Percentiles rank a stretch among this genome's conserved stretches.
Evolutionary conservation across 2,329 filamentous ascomycete species (phyloP).

Genomic region (Grosmannia huntii): DNA sequence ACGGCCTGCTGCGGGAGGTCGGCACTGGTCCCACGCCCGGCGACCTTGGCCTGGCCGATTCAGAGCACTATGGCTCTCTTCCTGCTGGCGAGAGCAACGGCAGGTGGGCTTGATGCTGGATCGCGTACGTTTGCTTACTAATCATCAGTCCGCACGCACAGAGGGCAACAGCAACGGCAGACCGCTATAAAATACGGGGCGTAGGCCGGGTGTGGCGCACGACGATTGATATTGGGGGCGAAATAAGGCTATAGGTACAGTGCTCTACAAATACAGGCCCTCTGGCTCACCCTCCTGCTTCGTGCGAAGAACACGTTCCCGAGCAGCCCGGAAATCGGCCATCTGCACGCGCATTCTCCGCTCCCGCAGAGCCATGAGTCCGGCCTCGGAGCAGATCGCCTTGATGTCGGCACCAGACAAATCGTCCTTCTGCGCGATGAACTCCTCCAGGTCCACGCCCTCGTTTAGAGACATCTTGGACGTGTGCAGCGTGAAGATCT

Average conservation of each 20-base stretch:
- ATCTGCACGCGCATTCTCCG: constrained; percentile 97
- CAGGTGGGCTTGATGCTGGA: not conserved
- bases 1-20: constrained; percentile 2
- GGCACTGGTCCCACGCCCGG: constrained; percentile 5
- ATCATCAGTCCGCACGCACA: too few species aligned
- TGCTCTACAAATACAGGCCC: constrained; percentile 82
- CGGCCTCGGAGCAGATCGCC: constrained; percentile 95
- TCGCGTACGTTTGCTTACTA: not conserved
- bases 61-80: not conserved
- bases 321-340: constrained; percentile 88
- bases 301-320: constrained; percentile 91
- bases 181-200: not conserved
- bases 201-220: not conserved
- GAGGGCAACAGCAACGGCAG: not conserved
- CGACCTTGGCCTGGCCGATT: constrained; percentile 1
- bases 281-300: constrained; percentile 98
- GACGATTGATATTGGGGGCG: not conserved
- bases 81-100: not conserved
- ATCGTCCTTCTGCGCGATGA: constrained; percentile 97
- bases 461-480: constrained; percentile 96
- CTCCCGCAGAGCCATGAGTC: constrained; percentile 85
- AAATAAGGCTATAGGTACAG: not conserved
- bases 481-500: constrained; percentile 97
- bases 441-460: constrained; percentile 97
- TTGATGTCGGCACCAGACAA: constrained; percentile 96